Percentiles rank a stretch among this genome's conserved stretches.
Evolutionary conservation across 257 asterid genomes (phyloP).

Genomic region (Rauvolfia tetraphylla): DNA sequence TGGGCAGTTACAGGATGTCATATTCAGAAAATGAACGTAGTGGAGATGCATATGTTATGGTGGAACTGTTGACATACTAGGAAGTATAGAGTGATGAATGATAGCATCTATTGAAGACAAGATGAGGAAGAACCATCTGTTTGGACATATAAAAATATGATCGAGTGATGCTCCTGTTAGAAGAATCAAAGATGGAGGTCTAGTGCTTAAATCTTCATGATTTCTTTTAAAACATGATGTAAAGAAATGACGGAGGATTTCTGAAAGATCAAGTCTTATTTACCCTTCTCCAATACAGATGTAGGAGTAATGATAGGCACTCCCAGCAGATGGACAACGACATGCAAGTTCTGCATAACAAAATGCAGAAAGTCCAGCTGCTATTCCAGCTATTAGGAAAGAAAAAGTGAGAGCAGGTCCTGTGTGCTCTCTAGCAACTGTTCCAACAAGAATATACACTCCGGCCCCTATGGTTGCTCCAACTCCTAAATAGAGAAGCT

Average conservation of each 20-base stretch:
- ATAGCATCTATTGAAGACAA: too few relatives aligned
- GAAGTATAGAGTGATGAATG: too few relatives aligned
- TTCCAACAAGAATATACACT: constrained; percentile 92
- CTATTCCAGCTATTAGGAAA: constrained; percentile 86
- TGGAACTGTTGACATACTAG: too few relatives aligned
- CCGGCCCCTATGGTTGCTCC: constrained; percentile 98
- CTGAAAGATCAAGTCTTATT: constrained; percentile 4
- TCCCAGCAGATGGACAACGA: constrained; percentile 98
- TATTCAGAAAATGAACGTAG: too few relatives aligned
- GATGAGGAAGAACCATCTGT: too few relatives aligned
- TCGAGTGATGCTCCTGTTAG: too few relatives aligned
- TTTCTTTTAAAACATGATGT: not conserved
- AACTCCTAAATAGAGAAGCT: constrained; percentile 57
- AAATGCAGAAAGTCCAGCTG: constrained; percentile 95
- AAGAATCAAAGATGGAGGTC: too few relatives aligned
- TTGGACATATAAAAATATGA: too few relatives aligned
- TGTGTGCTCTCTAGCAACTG: constrained; percentile 95
- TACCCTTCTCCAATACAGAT: constrained; percentile 97
- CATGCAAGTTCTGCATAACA: constrained; percentile 95
- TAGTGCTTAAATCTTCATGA: not conserved
- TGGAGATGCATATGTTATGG: too few relatives aligned
- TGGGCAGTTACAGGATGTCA: too few relatives aligned
- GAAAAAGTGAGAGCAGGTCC: constrained; percentile 93
- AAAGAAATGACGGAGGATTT: not conserved
- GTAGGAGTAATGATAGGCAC: constrained; percentile 98